Evolutionary conservation across 306 rosid species (phyloP), one percentile per base, ranked within the genome.

Genomic region (Canavalia gladiata): DNA sequence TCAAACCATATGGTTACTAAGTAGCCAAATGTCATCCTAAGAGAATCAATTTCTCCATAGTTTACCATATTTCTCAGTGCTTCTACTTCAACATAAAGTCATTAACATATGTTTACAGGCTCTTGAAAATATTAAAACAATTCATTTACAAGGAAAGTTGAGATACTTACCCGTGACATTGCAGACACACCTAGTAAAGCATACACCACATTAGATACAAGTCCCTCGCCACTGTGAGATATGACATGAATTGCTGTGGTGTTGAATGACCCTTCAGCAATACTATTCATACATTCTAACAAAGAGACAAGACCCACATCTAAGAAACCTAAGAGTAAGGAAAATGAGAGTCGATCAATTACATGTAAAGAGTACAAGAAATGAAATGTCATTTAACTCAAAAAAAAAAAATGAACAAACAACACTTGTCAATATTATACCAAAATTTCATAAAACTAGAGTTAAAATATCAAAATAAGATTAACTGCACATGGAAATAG

Each of bases 121-220:
- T 76, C 67, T 1, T 8, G 41, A 33, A 45, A 75, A 83, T 71
- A 80, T 8, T 28, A 70, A 47, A 63, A 41, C 41, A 46, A 70
- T 64, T 54, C 7, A 42, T 12, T 56, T 56, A 62, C 46, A 65
- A 72, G 42, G 60, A 74, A 47, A 45, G 71, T 37, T 6, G 8
- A 66, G 31, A 70, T 34, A 78, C 82, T 87, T 87, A 91, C 98
- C 90, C 98, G 92, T 33, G 98, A 95, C 97, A 95, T 95, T 75
- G 98, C 98, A 68, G 98, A 95, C 75, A 95, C 97, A 72, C 98
- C 98, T 0, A 95, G 98, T 83, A 95, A 89, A 81, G 98, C 98
- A 83, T 95, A 95, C 71, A 95, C 92, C 84, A 95, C 89, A 75
- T 95, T 92, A 30, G 98, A 95, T 25, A 95, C 95, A 54, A 95